phyloP scores from a whole-genome alignment of 257 asterid species.

The Verbena officinalis region DNA sequence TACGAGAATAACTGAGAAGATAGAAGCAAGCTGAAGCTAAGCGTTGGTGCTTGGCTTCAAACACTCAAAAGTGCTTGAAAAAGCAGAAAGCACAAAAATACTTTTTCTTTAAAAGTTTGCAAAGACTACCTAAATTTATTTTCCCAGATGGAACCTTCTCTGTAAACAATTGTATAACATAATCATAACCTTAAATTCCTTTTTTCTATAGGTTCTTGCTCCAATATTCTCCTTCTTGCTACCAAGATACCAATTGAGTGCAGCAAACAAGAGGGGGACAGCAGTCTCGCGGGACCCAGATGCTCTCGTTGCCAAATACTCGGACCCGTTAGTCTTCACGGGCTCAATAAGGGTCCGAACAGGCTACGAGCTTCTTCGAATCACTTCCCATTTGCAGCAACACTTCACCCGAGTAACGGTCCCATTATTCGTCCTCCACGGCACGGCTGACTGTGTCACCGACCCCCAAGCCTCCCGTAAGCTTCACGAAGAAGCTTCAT shows the following conservation, averaged over 20 bases:
- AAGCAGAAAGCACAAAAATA: no score
- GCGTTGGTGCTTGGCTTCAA: no score
- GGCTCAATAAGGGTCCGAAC: constrained; percentile 86
- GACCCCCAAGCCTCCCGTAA: constrained; percentile 80
- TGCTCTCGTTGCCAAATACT: constrained; percentile 82
- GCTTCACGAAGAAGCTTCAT: constrained; percentile 71
- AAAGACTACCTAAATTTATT: no score
- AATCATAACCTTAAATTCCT: neutral
- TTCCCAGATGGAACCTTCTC: no score
- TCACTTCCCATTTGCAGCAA: constrained; percentile 63
- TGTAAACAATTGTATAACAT: neutral
- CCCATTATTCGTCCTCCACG: constrained; percentile 89
- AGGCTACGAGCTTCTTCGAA: constrained; percentile 79
- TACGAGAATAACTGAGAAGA: no score
- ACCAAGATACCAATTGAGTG: constrained; percentile 84
- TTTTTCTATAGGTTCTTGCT: constrained; percentile 68
- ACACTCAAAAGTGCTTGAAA: no score
- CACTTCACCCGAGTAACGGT: constrained; percentile 55
- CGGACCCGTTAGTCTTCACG: constrained; percentile 91
- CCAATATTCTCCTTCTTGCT: constrained; percentile 69
- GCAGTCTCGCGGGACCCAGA: constrained; percentile 78
- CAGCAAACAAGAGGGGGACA: constrained; percentile 79
- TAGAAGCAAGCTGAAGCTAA: no score
- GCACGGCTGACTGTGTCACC: constrained; percentile 74
- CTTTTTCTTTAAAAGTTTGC: no score